Conservation (phyloP, 352 stramenopile genomes). For the Peronospora destructor region DNA sequence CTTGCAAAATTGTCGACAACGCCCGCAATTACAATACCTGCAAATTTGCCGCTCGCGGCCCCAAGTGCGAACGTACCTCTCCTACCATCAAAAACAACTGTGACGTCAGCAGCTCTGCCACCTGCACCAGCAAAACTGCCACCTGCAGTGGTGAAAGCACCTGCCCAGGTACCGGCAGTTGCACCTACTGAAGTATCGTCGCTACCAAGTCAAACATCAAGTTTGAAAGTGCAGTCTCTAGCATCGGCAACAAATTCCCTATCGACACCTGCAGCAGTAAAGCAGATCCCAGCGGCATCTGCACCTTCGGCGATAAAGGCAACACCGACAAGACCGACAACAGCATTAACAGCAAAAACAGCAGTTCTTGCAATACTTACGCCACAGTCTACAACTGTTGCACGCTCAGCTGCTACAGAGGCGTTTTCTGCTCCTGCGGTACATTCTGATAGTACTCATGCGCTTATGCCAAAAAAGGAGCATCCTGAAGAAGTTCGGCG, state of each 20-base stretch:
- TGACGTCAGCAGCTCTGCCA: neutral
- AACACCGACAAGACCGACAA: neutral
- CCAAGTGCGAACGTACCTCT: neutral
- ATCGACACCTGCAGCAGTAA: neutral
- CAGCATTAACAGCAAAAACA: neutral
- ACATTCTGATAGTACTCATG: slow-evolving; percentile 2
- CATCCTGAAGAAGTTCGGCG: neutral
- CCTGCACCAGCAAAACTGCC: neutral
- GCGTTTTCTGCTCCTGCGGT: neutral
- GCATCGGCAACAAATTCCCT: neutral
- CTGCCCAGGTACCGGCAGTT: neutral
- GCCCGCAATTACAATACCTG: neutral
- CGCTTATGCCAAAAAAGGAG: slow-evolving; percentile 30
- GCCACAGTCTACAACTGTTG: neutral
- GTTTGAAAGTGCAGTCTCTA: neutral
- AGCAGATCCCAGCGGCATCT: neutral
- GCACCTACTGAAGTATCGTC: neutral
- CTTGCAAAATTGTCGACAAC: neutral
- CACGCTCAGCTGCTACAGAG: neutral
- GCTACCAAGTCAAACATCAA: slow-evolving; percentile 3
- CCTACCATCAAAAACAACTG: neutral
- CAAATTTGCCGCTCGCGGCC: neutral
- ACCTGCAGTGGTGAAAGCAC: neutral
- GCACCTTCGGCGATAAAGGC: neutral
- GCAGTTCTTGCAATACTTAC: neutral